phyloP scores from a whole-genome alignment of 441 rosid species.

The Populus hybrid region DNA sequence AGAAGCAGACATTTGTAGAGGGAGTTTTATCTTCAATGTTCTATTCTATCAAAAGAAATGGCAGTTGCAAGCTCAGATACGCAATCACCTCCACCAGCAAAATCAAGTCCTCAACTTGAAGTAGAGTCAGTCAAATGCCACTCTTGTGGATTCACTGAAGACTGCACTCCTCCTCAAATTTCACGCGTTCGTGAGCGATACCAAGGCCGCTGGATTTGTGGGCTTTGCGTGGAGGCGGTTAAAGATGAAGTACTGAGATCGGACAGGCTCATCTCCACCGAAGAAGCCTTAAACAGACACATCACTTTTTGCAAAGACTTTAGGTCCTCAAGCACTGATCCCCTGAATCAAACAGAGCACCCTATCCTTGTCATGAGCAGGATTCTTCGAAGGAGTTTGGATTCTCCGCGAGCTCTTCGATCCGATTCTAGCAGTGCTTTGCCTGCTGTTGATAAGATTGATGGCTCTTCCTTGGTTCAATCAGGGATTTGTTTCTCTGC shows the following conservation, averaged over 20 bases:
- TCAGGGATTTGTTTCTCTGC: conserved; percentile 70
- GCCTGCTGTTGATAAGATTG: conserved; percentile 36
- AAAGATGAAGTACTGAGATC: conserved; percentile 41
- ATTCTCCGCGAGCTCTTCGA: conserved; percentile 39
- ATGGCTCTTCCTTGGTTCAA: conserved; percentile 37
- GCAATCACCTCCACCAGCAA: conserved; percentile 6
- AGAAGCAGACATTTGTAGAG: background rate
- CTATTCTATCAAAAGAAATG: conserved; percentile 21
- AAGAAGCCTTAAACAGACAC: conserved; percentile 50
- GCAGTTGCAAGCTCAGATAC: conserved; percentile 32
- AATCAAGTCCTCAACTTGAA: conserved; percentile 17
- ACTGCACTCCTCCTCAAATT: conserved; percentile 44
- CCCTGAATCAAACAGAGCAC: conserved; percentile 30
- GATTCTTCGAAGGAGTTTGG: conserved; percentile 38
- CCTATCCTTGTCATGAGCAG: conserved; percentile 42
- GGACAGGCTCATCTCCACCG: conserved; percentile 26
- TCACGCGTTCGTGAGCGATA: conserved; percentile 34
- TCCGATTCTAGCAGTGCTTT: conserved; percentile 42
- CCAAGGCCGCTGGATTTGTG: conserved; percentile 56
- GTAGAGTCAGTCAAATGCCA: conserved; percentile 48
- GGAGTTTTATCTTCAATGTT: conserved; percentile 19
- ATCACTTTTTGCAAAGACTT: conserved; percentile 36
- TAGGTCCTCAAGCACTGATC: conserved; percentile 27
- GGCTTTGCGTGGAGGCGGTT: conserved; percentile 53
- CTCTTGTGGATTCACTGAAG: conserved; percentile 54